A percentile compares a stretch with the other conserved stretches of the same genome.
These are phyloP conservation scores for Neurospora discreta DNA, from an alignment of 495 filamentous ascomycete genomes.

Conservation along the genomic window DNA sequence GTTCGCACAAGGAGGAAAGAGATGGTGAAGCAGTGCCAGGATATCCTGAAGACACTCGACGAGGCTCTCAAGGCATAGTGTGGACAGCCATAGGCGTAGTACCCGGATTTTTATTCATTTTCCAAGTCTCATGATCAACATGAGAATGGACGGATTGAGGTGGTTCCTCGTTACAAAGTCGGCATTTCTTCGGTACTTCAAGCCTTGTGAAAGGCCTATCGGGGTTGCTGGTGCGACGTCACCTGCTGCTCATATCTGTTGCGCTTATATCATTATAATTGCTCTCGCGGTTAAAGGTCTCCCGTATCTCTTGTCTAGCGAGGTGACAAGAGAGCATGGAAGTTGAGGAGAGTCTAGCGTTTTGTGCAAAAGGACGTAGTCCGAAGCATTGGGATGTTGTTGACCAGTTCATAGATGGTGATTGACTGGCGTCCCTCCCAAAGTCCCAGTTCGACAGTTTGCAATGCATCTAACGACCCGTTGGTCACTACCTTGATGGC, in stretches of 20 bases:
- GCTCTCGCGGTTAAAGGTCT: background rate
- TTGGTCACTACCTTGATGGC: background rate
- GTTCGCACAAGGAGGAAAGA: slow-evolving; percentile 58
- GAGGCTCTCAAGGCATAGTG: slow-evolving; percentile 11
- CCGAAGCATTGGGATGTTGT: background rate
- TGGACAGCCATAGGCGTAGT: background rate
- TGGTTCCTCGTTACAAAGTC: background rate
- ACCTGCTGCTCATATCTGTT: background rate
- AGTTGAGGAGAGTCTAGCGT: background rate
- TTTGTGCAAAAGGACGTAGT: background rate
- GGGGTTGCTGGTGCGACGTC: background rate
- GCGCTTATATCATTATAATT: background rate
- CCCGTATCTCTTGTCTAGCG: background rate
- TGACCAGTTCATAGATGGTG: background rate
- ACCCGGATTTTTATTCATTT: background rate
- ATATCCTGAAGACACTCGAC: slow-evolving; percentile 53
- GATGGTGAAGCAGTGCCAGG: slow-evolving; percentile 66
- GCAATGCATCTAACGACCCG: background rate
- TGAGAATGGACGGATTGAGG: background rate
- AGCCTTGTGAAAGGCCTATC: background rate
- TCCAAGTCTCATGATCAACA: background rate
- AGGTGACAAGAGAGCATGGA: background rate
- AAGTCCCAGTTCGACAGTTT: background rate
- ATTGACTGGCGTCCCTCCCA: background rate
- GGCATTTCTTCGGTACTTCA: background rate